Evolutionary conservation across 805 yeast genomes (phyloP).

Genomic region (Blastobotrys muscicola): DNA sequence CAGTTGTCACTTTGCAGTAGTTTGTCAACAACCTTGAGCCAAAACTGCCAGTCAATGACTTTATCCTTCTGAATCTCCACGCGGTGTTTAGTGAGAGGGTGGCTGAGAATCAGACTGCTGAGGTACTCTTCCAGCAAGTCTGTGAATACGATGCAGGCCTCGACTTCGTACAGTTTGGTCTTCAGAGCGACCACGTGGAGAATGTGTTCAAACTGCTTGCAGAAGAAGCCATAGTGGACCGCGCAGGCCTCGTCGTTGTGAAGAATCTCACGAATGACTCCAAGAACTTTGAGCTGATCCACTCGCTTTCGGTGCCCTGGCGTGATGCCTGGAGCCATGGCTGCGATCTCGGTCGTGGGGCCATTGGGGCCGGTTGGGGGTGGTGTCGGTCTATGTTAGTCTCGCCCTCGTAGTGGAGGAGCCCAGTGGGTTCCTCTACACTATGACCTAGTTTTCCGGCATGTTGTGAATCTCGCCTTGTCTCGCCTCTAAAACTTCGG

Average conservation of each 20-base stretch:
- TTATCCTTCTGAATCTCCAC: slow-evolving; percentile 18
- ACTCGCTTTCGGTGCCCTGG: slow-evolving; percentile 19
- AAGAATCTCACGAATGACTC: slow-evolving; percentile 29
- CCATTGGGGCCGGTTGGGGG: too few relatives aligned
- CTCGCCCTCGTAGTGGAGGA: too few relatives aligned
- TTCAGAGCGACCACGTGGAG: slow-evolving; percentile 27
- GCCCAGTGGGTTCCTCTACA: too few relatives aligned
- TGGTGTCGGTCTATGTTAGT: too few relatives aligned
- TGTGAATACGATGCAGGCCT: slow-evolving; percentile 30
- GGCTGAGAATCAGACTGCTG: slow-evolving; percentile 23
- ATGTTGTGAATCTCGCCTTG: too few relatives aligned
- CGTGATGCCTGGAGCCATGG: slow-evolving; percentile 17
- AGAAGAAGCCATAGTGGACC: slow-evolving; percentile 24
- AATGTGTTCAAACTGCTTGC: slow-evolving; percentile 29
- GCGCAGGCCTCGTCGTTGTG: slow-evolving; percentile 27
- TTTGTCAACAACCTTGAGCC: slow-evolving; percentile 51
- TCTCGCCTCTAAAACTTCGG: too few relatives aligned
- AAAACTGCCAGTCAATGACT: slow-evolving; percentile 62
- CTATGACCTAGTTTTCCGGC: too few relatives aligned
- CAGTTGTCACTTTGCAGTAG: slow-evolving; percentile 57
- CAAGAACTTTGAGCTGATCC: slow-evolving; percentile 27
- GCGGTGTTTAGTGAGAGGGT: slow-evolving; percentile 19
- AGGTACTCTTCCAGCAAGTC: slow-evolving; percentile 34
- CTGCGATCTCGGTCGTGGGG: slow-evolving; percentile 7
- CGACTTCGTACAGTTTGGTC: slow-evolving; percentile 28